Conservation (phyloP, 129 eudicot genomes). For the Flaveria linearis region DNA sequence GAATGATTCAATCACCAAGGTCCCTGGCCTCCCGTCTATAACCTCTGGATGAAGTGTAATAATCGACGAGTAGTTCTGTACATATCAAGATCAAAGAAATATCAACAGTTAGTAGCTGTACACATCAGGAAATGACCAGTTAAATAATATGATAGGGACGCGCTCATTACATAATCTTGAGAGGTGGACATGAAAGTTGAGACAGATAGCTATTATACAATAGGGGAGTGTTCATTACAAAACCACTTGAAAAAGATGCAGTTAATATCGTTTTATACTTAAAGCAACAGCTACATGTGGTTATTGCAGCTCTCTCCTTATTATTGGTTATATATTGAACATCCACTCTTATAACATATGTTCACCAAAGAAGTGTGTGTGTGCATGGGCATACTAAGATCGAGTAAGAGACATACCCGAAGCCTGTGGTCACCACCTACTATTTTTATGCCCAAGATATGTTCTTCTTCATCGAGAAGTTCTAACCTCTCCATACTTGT, state of each 20-base stretch:
- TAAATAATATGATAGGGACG: no score
- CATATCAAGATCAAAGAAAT: conserved; percentile 8
- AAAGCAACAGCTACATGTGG: no score
- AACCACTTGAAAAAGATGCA: no score
- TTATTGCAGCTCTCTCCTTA: no score
- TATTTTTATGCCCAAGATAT: conserved; percentile 74
- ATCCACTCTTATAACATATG: not conserved
- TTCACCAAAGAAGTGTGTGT: not conserved
- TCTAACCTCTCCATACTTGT: conserved; percentile 91
- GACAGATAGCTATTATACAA: no score
- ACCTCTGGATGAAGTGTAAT: conserved; percentile 89
- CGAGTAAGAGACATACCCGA: conserved; percentile 45
- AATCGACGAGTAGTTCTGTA: conserved; percentile 87
- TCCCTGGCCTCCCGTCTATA: conserved; percentile 81
- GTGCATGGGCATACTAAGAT: not conserved
- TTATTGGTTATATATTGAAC: no score
- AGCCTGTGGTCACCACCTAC: conserved; percentile 98
- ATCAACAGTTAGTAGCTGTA: not conserved
- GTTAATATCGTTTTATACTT: no score
- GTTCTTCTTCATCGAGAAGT: conserved; percentile 87
- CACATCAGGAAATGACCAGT: not conserved
- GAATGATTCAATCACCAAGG: conserved; percentile 87
- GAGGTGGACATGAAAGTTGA: not conserved
- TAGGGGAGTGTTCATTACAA: no score
- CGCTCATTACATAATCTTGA: no score